These are phyloP conservation scores for Colletotrichum gigasporum DNA, from an alignment of 2,329 filamentous ascomycete genomes.

Conservation along the genomic window DNA sequence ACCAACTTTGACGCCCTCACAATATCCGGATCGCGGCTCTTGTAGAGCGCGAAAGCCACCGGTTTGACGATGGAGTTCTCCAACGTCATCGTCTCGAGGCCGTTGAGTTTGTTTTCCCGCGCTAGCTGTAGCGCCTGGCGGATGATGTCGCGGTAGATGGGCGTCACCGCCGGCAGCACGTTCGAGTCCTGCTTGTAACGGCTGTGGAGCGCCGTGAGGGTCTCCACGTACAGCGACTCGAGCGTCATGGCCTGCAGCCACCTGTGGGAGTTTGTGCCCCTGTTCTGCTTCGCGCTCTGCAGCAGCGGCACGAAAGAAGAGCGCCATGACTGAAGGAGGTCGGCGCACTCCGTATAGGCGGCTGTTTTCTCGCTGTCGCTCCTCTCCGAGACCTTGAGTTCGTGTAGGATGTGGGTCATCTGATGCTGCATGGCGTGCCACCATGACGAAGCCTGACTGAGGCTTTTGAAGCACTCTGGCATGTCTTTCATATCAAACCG, in stretches of 20 bases:
- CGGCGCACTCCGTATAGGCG: constrained; percentile 2
- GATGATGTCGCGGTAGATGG: constrained; percentile 16
- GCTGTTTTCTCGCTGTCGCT: not conserved
- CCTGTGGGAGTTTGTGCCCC: not conserved
- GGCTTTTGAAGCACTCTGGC: not conserved
- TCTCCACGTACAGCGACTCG: constrained; percentile 20
- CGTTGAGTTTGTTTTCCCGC: not conserved
- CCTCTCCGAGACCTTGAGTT: not conserved
- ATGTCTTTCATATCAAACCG: constrained; percentile 10
- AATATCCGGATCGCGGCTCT: constrained; percentile 9
- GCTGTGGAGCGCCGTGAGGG: constrained; percentile 9
- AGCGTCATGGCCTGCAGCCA: constrained; percentile 24
- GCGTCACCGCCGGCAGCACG: constrained; percentile 9
- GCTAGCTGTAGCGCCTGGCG: not conserved
- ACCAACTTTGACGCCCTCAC: not conserved
- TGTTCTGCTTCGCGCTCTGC: not conserved
- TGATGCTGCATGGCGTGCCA: constrained; percentile 18
- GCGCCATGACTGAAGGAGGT: not conserved
- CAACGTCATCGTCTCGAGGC: not conserved
- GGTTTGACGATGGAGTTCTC: constrained; percentile 20
- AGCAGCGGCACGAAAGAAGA: constrained; percentile 12
- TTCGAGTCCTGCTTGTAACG: constrained; percentile 6
- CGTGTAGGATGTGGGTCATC: constrained; percentile 17
- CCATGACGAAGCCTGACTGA: constrained; percentile 12
- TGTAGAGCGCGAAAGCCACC: constrained; percentile 16